These are phyloP conservation scores for Cadophora luteo-olivacea DNA, from an alignment of 2,329 filamentous ascomycete genomes.

Conservation along the genomic window DNA sequence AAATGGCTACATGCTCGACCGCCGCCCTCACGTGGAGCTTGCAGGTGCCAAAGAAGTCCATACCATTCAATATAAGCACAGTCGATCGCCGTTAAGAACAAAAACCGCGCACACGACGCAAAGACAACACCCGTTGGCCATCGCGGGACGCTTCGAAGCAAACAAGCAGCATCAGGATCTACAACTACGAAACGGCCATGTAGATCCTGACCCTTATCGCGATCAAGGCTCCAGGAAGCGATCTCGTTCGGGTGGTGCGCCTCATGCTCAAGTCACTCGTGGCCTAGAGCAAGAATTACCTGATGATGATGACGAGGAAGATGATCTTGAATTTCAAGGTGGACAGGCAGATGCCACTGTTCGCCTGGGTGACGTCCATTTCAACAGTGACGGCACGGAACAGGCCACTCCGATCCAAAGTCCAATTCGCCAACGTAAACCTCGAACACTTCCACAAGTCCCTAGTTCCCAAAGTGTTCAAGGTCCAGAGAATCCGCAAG, in stretches of 20 bases:
- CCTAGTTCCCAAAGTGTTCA: conserved; percentile 6
- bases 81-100: conserved; percentile 13
- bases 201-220: not conserved
- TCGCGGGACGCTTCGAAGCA: conserved; percentile 23
- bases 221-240: conserved; percentile 21
- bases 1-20: not conserved
- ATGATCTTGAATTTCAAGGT: not conserved
- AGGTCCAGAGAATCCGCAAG: not conserved
- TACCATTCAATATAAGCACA: conserved; percentile 26
- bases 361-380: not conserved
- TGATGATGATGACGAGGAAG: conserved; percentile 8
- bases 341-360: conserved; percentile 8
- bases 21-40: not conserved
- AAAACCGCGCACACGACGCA: conserved; percentile 1
- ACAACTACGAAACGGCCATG: conserved; percentile 15
- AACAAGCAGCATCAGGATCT: conserved; percentile 17
- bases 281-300: not conserved
- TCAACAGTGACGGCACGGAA: conserved; percentile 11
- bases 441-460: conserved; percentile 8
- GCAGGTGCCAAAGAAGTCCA: conserved; percentile 8
- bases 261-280: not conserved
- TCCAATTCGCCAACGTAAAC: conserved; percentile 16
- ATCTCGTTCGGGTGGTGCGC: conserved; percentile 19
- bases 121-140: conserved; percentile 7
- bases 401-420: conserved; percentile 8